Evolutionary conservation across 2,329 filamentous ascomycete genomes (phyloP).

Genomic region (Alternaria ethzedia): DNA sequence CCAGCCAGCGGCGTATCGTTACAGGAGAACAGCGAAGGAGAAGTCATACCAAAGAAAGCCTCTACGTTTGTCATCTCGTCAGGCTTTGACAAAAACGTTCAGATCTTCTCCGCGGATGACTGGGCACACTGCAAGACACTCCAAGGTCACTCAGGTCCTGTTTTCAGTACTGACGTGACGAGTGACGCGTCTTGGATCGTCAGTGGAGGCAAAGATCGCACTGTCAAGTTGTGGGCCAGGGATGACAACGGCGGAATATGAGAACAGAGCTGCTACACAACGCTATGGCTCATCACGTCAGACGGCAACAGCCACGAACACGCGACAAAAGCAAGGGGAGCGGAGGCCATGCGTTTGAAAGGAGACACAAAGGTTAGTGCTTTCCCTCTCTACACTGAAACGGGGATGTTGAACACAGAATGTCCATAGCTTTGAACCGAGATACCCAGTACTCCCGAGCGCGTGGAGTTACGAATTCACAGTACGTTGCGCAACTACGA

Average conservation of each 20-base stretch:
- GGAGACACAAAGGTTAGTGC: slow-evolving; percentile 18
- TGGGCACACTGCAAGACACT: slow-evolving; percentile 89
- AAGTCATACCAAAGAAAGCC: slow-evolving; percentile 74
- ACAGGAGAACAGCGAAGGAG: slow-evolving; percentile 69
- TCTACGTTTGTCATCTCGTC: slow-evolving; percentile 90
- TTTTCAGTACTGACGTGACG: slow-evolving; percentile 88
- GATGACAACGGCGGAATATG: slow-evolving; percentile 59
- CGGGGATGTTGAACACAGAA: slow-evolving; percentile 17
- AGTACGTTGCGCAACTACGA: slow-evolving; percentile 3
- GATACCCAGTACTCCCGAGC: slow-evolving; percentile 23
- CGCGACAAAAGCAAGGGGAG: background rate
- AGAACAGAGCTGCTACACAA: slow-evolving; percentile 8
- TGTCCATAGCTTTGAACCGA: slow-evolving; percentile 20
- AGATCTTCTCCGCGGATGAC: slow-evolving; percentile 94
- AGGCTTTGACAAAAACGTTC: slow-evolving; percentile 94
- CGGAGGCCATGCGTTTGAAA: slow-evolving; percentile 8
- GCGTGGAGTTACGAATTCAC: slow-evolving; percentile 14
- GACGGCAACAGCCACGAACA: background rate
- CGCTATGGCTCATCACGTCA: background rate
- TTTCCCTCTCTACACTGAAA: slow-evolving; percentile 8
- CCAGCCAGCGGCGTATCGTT: slow-evolving; percentile 67
- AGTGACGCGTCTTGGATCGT: slow-evolving; percentile 89
- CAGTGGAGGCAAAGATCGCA: slow-evolving; percentile 91
- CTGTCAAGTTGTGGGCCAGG: slow-evolving; percentile 93
- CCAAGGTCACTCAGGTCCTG: slow-evolving; percentile 88